Base-by-base conservation (phyloP, 2,329 filamentous ascomycete genomes). In the Xylariaceae sp. region DNA sequence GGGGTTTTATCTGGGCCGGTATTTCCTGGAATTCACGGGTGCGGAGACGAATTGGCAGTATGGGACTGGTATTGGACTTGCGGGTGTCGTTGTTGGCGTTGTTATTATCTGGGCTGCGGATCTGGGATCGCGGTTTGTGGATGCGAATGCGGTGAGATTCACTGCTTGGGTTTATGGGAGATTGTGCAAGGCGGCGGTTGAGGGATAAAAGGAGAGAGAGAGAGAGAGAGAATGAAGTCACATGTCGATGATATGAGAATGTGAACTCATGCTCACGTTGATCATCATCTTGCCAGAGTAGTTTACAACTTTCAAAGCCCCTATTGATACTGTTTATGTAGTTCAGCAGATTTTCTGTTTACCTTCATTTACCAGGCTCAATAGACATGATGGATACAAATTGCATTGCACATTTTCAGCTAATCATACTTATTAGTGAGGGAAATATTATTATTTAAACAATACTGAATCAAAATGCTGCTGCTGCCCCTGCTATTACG, bases 71-170 rank as follows among this genome's bases (percentile, higher is more conserved):
- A 49, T 67, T 4, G 18, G 59, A 17, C n/a, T 56, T 10, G 54
- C 66, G 18, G 51, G 52, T n/a, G 9, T 61, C 11, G 41, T 61
- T 9, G 53, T 62, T 34, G 64, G 66, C 56, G 39, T 47, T n/a
- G 51, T 66, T 6, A 62, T 59, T 4, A 60, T 67, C 17, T 67
- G 62, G 59, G 61, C 52, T 2, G 67, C 66, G 13, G 65, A 69
- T 58, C 18, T 69, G 30, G 65, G 63, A 3, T 63, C 64, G 34
- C 62, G 67, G 4, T 66, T 67, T 17, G 62, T 68, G 9, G 67
- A 69, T 63, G 61, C 51, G 2, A 65, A 65, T 47, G 59, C 49
- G 1, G 68, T 69, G 8, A 41, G 55, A 11, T 67, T 67, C 30
- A 56, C 62, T 2, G 60, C 18, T 3, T 69, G 66, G 68, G 51